These are phyloP conservation scores for Globisporangium paroecandrum DNA, from an alignment of 352 stramenopile species.

Conservation along the genomic window DNA sequence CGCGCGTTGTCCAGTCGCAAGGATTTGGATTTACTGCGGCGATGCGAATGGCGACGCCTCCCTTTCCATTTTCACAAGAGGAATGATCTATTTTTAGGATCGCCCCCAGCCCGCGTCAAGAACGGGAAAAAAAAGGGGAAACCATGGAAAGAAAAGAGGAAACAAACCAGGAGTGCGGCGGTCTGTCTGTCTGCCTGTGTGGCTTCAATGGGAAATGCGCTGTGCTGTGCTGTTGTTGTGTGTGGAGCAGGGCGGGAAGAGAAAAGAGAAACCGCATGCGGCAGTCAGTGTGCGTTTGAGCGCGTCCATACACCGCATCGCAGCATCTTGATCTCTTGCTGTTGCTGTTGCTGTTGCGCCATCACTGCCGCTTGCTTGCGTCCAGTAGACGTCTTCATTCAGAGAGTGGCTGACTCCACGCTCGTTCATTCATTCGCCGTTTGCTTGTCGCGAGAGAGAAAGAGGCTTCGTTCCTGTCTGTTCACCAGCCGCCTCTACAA, in stretches of 20 bases:
- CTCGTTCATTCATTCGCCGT: neutral
- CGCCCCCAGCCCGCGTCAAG: neutral
- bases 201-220: neutral
- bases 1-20: constrained; percentile 2
- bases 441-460: neutral
- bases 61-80: neutral
- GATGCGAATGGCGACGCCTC: neutral
- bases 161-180: neutral
- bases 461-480: neutral
- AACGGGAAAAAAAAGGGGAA: neutral
- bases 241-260: neutral
- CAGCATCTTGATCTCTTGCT: neutral
- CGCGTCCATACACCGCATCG: neutral
- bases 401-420: constrained; percentile 3
- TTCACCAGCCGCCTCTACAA: neutral
- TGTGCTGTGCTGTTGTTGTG: neutral
- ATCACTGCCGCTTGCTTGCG: neutral
- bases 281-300: neutral
- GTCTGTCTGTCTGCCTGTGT: neutral
- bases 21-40: neutral
- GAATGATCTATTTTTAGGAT: constrained; percentile 2
- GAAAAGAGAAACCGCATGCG: constrained; percentile 7
- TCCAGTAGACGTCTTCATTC: neutral
- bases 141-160: constrained; percentile 5
- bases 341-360: too few relatives aligned